Conservation (phyloP, 305 asterid genomes). For the Plantago coronopus region DNA sequence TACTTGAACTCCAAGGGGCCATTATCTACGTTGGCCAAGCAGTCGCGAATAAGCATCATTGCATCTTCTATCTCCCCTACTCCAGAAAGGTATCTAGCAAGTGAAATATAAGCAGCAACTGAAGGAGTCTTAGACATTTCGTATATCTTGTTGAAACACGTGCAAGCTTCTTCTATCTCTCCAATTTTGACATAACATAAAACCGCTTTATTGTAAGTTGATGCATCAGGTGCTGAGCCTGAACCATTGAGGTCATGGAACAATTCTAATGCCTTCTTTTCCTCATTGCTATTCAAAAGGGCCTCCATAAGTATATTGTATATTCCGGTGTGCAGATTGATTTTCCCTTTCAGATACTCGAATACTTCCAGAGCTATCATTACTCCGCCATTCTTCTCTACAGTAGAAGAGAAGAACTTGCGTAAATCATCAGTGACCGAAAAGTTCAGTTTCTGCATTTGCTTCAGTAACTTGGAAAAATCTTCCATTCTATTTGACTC, state of each 20-base stretch:
- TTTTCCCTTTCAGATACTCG: slow-evolving; percentile 45
- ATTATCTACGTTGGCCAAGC: slow-evolving; percentile 52
- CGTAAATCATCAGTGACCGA: slow-evolving; percentile 40
- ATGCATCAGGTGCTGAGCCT: slow-evolving; percentile 47
- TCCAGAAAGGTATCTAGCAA: slow-evolving; percentile 56
- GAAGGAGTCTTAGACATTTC: slow-evolving; percentile 63
- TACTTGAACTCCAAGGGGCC: slow-evolving; percentile 84
- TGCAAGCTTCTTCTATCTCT: slow-evolving; percentile 63
- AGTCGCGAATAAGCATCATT: slow-evolving; percentile 69
- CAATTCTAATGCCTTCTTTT: slow-evolving; percentile 54
- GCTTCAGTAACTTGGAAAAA: slow-evolving; percentile 59
- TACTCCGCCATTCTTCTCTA: slow-evolving; percentile 37
- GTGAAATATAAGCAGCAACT: slow-evolving; percentile 54
- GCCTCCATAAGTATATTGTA: slow-evolving; percentile 73
- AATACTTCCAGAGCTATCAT: slow-evolving; percentile 56
- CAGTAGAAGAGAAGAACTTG: slow-evolving; percentile 51
- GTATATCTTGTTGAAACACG: slow-evolving; percentile 52
- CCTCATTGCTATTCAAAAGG: slow-evolving; percentile 50
- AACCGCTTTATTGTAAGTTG: slow-evolving; percentile 51
- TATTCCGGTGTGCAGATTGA: slow-evolving; percentile 35
- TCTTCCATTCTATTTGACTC: slow-evolving; percentile 63
- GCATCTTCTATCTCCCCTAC: slow-evolving; percentile 74
- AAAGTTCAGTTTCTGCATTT: slow-evolving; percentile 52
- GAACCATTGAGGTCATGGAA: slow-evolving; percentile 51
- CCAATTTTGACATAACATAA: slow-evolving; percentile 53